Evolutionary conservation across 1,139 yeast genomes (phyloP).

Genomic region (Taphrina betulina): DNA sequence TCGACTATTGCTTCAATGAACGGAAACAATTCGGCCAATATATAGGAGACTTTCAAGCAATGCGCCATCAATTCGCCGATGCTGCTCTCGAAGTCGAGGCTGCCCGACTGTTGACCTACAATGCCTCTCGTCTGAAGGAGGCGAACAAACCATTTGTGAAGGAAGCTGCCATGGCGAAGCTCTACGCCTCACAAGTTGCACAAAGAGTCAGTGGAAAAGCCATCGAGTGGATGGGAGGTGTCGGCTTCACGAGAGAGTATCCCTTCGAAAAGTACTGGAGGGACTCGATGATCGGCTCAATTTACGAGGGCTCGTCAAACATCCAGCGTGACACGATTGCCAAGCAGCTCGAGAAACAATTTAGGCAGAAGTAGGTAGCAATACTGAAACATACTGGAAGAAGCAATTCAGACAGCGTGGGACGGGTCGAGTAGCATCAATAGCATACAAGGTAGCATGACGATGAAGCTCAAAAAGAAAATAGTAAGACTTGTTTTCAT

Average conservation of each 20-base stretch:
- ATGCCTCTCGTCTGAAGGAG: slow-evolving; percentile 51
- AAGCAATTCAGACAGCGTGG: no score
- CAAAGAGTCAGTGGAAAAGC: slow-evolving; percentile 48
- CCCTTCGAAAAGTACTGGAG: slow-evolving; percentile 49
- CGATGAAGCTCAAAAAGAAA: no score
- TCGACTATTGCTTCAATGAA: slow-evolving; percentile 47
- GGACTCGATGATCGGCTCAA: slow-evolving; percentile 51
- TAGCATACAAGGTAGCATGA: no score
- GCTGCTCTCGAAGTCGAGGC: slow-evolving; percentile 51
- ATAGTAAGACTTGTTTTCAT: no score
- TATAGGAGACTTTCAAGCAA: slow-evolving; percentile 51
- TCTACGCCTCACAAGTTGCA: slow-evolving; percentile 49
- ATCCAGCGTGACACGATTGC: slow-evolving; percentile 51
- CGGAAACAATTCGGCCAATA: slow-evolving; percentile 50
- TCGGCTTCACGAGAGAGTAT: slow-evolving; percentile 51
- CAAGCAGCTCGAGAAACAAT: slow-evolving; percentile 47
- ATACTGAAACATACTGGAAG: no score
- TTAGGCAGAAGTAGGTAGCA: slow-evolving; percentile 37
- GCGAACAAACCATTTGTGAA: slow-evolving; percentile 43
- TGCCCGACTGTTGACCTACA: slow-evolving; percentile 49
- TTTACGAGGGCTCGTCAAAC: slow-evolving; percentile 51
- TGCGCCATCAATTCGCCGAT: slow-evolving; percentile 52
- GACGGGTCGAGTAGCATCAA: no score
- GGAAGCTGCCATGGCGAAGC: slow-evolving; percentile 52
- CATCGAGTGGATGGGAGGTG: slow-evolving; percentile 54